Evolutionary conservation across 352 stramenopile genomes (phyloP), one percentile per base, ranked within the genome.

Genomic region (Plasmopara halstedii): DNA sequence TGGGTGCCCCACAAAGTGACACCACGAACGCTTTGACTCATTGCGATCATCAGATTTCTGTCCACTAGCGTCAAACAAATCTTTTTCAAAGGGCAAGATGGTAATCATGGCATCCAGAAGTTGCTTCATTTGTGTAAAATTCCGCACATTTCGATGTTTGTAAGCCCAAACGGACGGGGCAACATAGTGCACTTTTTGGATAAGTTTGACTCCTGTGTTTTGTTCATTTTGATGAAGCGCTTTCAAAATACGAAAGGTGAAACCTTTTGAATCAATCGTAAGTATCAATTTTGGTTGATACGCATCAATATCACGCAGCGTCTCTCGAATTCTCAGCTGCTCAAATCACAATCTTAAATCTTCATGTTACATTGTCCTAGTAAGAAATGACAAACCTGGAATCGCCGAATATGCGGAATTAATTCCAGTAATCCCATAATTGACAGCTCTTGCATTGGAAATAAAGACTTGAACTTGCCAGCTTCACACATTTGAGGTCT

Each of bases 221-320:
- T 35, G 20, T 38, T 52, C 31, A 2, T 42, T 43, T 0, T 20
- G 42, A n/a, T 70, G 54, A 7, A 89, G 44, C 19, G 53, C 56
- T 18, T 69, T 58, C 5, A 85, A 51, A 14, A 87, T 65, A 25
- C 75, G 69, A 46, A 88, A 86, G 7, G 58, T 70, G 50, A 89
- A 87, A 31, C 75, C 78, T 44, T 89, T 89, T 7, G 75, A 87
- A 59, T 89, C 78, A 46, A 89, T 84, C 7, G 78, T 82, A 17
- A 89, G 62, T 26, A 89, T 58, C n/a, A 85, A 42, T 23, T 86
- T 66, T 9, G 78, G 78, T 20, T 65, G 46, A 22, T 61, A 77
- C 4, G 41, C 40, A 0, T 62, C 33, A 43, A 89, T 85, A 43
- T 85, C 75, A 23, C 47, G 42, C 17, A 86, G 15, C 1, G 75